A percentile compares a stretch with the other conserved stretches of the same genome.
Conservation (phyloP, 2,329 filamentous ascomycete species). For the Acrocalymma vagum region DNA sequence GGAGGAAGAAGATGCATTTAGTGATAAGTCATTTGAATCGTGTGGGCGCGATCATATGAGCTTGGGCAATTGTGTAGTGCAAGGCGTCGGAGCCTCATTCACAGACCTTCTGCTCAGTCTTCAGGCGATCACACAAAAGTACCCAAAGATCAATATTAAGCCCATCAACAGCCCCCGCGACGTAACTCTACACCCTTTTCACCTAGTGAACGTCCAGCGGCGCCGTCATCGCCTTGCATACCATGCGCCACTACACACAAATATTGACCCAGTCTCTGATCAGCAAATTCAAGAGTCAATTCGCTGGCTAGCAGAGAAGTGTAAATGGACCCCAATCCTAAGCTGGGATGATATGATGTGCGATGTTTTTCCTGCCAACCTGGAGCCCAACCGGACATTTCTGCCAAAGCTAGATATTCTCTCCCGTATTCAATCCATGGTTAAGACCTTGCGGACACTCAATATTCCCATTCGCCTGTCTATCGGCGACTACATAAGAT, state of each 20-base stretch:
- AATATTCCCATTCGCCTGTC: conserved; percentile 44
- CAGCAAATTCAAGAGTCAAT: conserved; percentile 42
- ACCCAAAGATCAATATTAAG: conserved; percentile 42
- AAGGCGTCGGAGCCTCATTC: conserved; percentile 42
- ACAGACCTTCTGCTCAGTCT: conserved; percentile 42
- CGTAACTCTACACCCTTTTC: conserved; percentile 43
- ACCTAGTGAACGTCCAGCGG: conserved; percentile 44
- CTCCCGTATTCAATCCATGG: conserved; percentile 39
- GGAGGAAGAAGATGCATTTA: conserved; percentile 45
- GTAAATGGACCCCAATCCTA: conserved; percentile 43
- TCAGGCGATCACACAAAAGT: conserved; percentile 37
- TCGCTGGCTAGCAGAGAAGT: conserved; percentile 40
- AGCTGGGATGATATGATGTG: conserved; percentile 47
- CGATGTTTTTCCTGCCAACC: conserved; percentile 46
- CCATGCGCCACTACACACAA: conserved; percentile 17
- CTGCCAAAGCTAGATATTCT: conserved; percentile 42
- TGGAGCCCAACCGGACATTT: conserved; percentile 35
- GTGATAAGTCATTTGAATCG: conserved; percentile 42
- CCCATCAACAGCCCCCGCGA: conserved; percentile 35
- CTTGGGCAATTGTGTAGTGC: conserved; percentile 42
- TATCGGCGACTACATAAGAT: conserved; percentile 41
- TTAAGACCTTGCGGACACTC: conserved; percentile 34
- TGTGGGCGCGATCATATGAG: conserved; percentile 45
- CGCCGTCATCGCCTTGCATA: conserved; percentile 35
- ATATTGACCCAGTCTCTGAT: conserved; percentile 35